Conservation (phyloP, 805 yeast genomes). For the Allodekkera sacchari region DNA sequence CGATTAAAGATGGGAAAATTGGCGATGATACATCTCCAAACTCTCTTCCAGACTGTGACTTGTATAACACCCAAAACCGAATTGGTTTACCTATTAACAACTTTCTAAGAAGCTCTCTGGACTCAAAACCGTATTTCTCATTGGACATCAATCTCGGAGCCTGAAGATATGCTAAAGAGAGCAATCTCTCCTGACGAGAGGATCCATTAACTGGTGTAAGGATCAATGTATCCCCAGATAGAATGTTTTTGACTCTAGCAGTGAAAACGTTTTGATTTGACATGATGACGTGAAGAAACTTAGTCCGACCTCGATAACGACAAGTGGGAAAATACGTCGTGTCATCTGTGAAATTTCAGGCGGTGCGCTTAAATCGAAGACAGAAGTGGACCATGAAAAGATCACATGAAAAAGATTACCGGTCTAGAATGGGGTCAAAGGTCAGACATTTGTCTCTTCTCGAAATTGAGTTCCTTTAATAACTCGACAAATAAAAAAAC, state of each 20-base stretch:
- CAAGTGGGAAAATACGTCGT: no score
- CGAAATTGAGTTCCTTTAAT: no score
- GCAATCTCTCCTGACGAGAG: slow-evolving; percentile 46
- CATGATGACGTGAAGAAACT: no score
- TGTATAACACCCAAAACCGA: slow-evolving; percentile 49
- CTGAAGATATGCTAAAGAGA: slow-evolving; percentile 58
- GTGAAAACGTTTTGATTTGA: slow-evolving; percentile 25
- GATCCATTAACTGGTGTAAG: slow-evolving; percentile 44
- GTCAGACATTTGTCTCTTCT: no score
- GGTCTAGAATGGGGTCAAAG: no score
- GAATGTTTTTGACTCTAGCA: slow-evolving; percentile 63
- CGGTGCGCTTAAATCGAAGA: no score
- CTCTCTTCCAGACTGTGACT: slow-evolving; percentile 42
- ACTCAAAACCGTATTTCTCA: slow-evolving; percentile 44
- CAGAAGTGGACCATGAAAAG: no score
- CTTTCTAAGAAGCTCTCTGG: slow-evolving; percentile 54
- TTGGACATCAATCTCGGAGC: slow-evolving; percentile 41
- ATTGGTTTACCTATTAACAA: slow-evolving; percentile 59
- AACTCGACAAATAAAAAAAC: no score
- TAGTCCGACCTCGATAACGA: no score
- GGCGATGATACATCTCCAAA: slow-evolving; percentile 69
- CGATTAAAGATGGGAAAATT: slow-evolving; percentile 49
- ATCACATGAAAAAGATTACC: no score
- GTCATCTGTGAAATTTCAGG: no score
- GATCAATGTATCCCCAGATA: slow-evolving; percentile 65